These are phyloP conservation scores for Camellia japonica DNA, from an alignment of 148 eudicot species.

Conservation along the genomic window DNA sequence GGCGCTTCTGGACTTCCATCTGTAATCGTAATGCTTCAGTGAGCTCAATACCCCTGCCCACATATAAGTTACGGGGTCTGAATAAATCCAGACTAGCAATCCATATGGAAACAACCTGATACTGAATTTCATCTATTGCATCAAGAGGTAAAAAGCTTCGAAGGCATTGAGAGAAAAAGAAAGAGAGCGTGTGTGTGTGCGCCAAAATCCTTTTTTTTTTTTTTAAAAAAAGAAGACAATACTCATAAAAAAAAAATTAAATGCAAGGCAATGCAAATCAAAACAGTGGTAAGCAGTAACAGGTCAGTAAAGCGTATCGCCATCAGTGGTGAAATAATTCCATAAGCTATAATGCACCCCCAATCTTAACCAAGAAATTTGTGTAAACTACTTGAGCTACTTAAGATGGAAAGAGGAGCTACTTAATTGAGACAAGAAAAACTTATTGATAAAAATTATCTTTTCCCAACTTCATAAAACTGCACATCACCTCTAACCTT, in stretches of 20 bases:
- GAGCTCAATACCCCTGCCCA: conserved; percentile 77
- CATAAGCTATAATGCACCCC: too few relatives aligned
- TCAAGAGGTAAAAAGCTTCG: neutral
- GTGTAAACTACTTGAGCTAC: too few relatives aligned
- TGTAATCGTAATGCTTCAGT: conserved; percentile 89
- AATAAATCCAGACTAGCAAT: neutral
- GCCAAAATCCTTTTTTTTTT: too few relatives aligned
- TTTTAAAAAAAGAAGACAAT: too few relatives aligned
- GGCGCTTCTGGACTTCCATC: conserved; percentile 94
- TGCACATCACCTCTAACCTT: neutral
- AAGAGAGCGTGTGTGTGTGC: too few relatives aligned
- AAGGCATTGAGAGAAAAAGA: too few relatives aligned
- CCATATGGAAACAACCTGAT: neutral
- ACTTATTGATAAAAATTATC: neutral
- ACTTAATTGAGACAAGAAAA: too few relatives aligned
- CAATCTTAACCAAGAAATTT: too few relatives aligned
- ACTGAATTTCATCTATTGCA: neutral
- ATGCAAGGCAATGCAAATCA: too few relatives aligned
- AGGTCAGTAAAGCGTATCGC: neutral
- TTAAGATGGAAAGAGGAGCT: too few relatives aligned
- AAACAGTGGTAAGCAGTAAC: neutral
- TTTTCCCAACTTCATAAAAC: neutral
- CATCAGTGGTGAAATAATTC: neutral
- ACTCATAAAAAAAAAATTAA: too few relatives aligned
- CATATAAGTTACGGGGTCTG: conserved; percentile 1